A percentile compares a stretch with the other conserved stretches of the same genome.
phyloP scores from a whole-genome alignment of 306 rosid species.

The Citrullus mucosospermus region DNA sequence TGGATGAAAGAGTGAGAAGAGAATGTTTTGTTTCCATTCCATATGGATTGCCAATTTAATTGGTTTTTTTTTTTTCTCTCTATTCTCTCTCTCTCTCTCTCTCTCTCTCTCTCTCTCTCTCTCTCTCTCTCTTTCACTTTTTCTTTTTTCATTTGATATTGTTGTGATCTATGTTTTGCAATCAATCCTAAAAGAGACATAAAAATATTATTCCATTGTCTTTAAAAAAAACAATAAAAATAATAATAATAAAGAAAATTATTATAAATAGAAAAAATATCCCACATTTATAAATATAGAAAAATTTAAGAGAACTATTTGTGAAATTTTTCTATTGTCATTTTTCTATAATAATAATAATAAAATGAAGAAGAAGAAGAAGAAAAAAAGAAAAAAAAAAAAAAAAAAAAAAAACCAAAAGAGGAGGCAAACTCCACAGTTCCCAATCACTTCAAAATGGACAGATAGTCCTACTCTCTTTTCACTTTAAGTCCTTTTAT shows the following conservation, averaged over 20 bases:
- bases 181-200: background rate
- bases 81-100: no score
- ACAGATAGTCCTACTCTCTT: conserved; percentile 10
- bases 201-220: background rate
- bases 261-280: no score
- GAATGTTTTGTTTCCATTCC: conserved; percentile 11
- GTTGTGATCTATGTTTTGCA: conserved; percentile 2
- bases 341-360: no score
- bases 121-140: background rate
- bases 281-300: no score
- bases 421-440: conserved; percentile 6
- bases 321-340: no score
- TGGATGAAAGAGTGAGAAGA: conserved; percentile 8
- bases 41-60: conserved; percentile 3
- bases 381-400: no score
- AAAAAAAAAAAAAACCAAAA: no score
- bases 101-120: background rate
- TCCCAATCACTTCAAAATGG: conserved; percentile 13
- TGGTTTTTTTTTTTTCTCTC: background rate
- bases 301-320: no score
- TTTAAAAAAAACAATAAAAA: background rate
- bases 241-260: no score
- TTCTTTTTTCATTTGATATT: background rate
- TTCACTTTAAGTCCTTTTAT: conserved; percentile 9
- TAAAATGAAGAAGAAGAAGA: no score